Evolutionary conservation across 371 early-diverging fungal genomes (phyloP).

Genomic region (Mortierella sp.): DNA sequence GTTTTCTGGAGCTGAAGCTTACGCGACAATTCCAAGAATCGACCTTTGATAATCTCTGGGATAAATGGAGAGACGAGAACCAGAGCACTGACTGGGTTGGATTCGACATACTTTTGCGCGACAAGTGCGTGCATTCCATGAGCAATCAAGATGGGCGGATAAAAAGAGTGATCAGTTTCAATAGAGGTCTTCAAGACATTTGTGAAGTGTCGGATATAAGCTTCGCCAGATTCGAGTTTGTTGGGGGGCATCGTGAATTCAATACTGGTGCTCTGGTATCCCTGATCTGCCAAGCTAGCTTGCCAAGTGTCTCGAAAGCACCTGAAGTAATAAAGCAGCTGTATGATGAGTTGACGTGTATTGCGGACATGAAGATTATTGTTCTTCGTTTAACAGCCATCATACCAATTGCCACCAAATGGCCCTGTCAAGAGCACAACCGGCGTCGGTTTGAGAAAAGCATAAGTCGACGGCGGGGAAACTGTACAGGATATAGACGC

Average conservation of each 20-base stretch:
- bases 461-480: conserved; percentile 40
- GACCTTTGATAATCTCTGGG: conserved; percentile 27
- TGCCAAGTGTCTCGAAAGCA: conserved; percentile 56
- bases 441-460: conserved; percentile 54
- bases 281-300: conserved; percentile 46
- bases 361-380: neutral
- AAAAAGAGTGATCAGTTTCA: conserved; percentile 55
- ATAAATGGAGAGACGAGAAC: conserved; percentile 55
- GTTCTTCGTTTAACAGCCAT: neutral
- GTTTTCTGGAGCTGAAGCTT: conserved; percentile 12
- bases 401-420: conserved; percentile 56
- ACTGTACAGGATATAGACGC: conserved; percentile 31
- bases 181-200: conserved; percentile 45
- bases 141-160: conserved; percentile 54
- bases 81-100: conserved; percentile 56
- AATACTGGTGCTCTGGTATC: conserved; percentile 53
- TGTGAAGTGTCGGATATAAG: conserved; percentile 49
- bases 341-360: neutral
- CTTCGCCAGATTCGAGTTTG: conserved; percentile 40
- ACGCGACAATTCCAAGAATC: conserved; percentile 36
- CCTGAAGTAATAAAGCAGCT: conserved; percentile 11
- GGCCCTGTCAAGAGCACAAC: conserved; percentile 54
- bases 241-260: conserved; percentile 38
- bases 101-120: conserved; percentile 55
- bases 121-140: conserved; percentile 55